Evolutionary conservation across 345 rosid genomes (phyloP).

Genomic region (Toxicodendron radicans): DNA sequence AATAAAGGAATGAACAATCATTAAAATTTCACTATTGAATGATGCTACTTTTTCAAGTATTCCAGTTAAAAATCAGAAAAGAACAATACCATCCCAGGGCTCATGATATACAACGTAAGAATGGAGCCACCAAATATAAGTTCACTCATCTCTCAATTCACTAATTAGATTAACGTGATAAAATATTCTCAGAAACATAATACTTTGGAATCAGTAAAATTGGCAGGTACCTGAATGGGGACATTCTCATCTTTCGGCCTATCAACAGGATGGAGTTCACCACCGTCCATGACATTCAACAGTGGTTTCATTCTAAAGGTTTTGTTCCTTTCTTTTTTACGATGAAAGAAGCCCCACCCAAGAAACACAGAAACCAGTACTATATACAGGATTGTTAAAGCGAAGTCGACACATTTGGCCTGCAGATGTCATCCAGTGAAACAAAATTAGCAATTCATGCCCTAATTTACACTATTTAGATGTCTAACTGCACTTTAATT

Average conservation of each 20-base stretch:
- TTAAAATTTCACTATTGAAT: neutral
- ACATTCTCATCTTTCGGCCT: conserved; percentile 63
- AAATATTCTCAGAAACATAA: neutral
- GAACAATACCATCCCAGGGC: neutral
- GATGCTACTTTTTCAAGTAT: neutral
- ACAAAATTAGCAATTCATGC: conserved; percentile 16
- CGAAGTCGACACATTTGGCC: conserved; percentile 81
- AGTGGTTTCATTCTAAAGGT: conserved; percentile 55
- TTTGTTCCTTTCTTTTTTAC: conserved; percentile 49
- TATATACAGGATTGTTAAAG: conserved; percentile 68
- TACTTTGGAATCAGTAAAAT: conserved; percentile 8
- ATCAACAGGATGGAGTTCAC: conserved; percentile 38
- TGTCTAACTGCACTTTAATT: neutral
- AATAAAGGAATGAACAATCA: neutral
- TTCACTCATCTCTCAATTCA: neutral
- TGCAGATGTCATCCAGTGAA: conserved; percentile 43
- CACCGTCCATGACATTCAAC: conserved; percentile 33
- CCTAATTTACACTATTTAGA: conserved; percentile 7
- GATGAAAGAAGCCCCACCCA: conserved; percentile 77
- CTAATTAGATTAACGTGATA: conserved; percentile 8
- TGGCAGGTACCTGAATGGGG: conserved; percentile 55
- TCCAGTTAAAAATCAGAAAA: neutral
- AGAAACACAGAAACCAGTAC: conserved; percentile 69
- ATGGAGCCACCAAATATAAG: neutral
- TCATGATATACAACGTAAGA: neutral